Evolutionary conservation across 345 rosid genomes (phyloP).

Genomic region (Cardamine resedifolia): DNA sequence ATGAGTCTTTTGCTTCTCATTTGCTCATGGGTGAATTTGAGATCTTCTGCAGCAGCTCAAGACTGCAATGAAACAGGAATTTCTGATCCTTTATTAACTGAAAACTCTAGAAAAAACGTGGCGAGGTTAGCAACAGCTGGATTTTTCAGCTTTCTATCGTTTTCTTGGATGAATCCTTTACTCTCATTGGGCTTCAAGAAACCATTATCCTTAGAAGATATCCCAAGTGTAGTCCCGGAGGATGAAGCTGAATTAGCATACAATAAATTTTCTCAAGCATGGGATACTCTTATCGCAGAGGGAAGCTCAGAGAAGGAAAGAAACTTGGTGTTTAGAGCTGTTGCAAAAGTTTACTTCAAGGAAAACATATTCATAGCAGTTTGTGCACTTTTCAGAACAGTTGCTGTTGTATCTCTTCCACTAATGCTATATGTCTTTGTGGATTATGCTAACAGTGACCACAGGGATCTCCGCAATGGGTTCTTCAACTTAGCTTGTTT

Average conservation of each 20-base stretch:
- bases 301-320: conserved; percentile 23
- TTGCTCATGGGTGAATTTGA: conserved; percentile 51
- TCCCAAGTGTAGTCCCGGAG: conserved; percentile 52
- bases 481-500: conserved; percentile 54
- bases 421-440: conserved; percentile 64
- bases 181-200: conserved; percentile 57
- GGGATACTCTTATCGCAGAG: conserved; percentile 43
- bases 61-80: conserved; percentile 33
- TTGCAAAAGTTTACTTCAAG: conserved; percentile 49
- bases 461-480: conserved; percentile 46
- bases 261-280: conserved; percentile 52
- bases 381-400: conserved; percentile 52
- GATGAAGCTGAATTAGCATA: conserved; percentile 62
- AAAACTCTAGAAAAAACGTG: conserved; percentile 26
- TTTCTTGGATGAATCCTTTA: conserved; percentile 71
- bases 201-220: conserved; percentile 57
- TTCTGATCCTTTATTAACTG: conserved; percentile 48
- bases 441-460: conserved; percentile 46
- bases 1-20: conserved; percentile 54
- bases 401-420: conserved; percentile 56
- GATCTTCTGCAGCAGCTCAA: conserved; percentile 18
- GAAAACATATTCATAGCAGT: conserved; percentile 53
- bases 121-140: conserved; percentile 45
- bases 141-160: conserved; percentile 50
- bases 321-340: conserved; percentile 53